Evolutionary conservation across 2,329 filamentous ascomycete genomes (phyloP).

Genomic region (Fusarium pininemorale): DNA sequence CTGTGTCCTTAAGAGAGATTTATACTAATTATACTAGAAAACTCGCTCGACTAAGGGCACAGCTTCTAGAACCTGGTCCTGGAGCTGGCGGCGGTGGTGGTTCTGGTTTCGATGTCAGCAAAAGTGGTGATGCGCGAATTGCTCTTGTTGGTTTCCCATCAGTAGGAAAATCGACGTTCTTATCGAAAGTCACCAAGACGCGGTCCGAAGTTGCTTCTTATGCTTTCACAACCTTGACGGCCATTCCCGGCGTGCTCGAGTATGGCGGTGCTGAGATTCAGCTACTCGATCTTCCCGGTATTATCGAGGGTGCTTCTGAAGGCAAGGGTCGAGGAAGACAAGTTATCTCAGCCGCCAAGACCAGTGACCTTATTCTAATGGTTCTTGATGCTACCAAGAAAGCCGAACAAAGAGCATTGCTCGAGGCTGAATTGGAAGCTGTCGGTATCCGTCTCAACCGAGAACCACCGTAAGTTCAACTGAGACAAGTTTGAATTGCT

Average conservation of each 20-base stretch:
- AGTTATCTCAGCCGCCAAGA: conserved; percentile 98
- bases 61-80: conserved; percentile 88
- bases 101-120: conserved; percentile 91
- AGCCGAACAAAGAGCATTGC: conserved; percentile 86
- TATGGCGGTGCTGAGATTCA: conserved; percentile 99
- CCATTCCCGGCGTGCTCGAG: conserved; percentile 95
- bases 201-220: conserved; percentile 96
- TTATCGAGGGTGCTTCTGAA: conserved; percentile 96
- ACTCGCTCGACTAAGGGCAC: conserved; percentile 91
- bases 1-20: no score
- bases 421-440: conserved; percentile 93
- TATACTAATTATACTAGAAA: conserved; percentile 68
- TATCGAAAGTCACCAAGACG: conserved; percentile 99
- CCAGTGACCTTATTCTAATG: conserved; percentile 97
- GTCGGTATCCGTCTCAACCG: conserved; percentile 94
- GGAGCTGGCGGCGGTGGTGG: conserved; percentile 82
- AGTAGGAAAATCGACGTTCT: conserved; percentile 96
- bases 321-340: conserved; percentile 95
- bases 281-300: conserved; percentile 95
- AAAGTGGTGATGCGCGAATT: conserved; percentile 95
- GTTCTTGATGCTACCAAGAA: conserved; percentile 95
- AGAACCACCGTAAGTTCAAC: conserved; percentile 77
- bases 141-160: conserved; percentile 98
- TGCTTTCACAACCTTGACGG: conserved; percentile 95
- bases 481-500: background rate